These are phyloP conservation scores for Yamagishiella unicocca DNA, from an alignment of 139 green algal genomes.

Conservation along the genomic window DNA sequence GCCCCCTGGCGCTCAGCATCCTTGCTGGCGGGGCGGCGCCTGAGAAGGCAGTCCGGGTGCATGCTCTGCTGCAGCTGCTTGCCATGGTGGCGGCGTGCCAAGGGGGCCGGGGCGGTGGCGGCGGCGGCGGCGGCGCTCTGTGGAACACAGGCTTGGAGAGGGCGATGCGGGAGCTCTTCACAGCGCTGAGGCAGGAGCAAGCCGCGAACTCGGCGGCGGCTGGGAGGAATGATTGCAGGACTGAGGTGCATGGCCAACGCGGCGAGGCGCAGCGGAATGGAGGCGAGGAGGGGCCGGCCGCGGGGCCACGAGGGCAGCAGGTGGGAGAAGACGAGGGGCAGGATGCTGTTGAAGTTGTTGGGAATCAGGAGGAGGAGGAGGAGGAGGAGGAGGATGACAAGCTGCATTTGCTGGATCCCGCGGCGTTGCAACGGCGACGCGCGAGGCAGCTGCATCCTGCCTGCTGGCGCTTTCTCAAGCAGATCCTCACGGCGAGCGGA, in stretches of 20 bases:
- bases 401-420: slow-evolving; percentile 8
- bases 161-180: slow-evolving; percentile 20
- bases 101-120: neutral
- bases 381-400: slow-evolving; percentile 30
- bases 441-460: slow-evolving; percentile 44
- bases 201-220: neutral
- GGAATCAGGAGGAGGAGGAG: neutral
- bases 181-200: neutral
- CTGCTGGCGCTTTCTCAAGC: slow-evolving; percentile 50
- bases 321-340: neutral
- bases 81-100: neutral
- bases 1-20: slow-evolving; percentile 27
- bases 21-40: slow-evolving; percentile 7
- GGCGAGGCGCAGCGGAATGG: neutral
- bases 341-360: neutral
- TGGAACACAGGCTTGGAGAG: slow-evolving; percentile 24
- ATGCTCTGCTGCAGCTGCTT: slow-evolving; percentile 42
- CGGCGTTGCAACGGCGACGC: slow-evolving; percentile 27
- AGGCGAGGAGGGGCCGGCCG: neutral
- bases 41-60: slow-evolving; percentile 35
- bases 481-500: slow-evolving; percentile 28
- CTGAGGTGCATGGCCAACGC: neutral
- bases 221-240: neutral
- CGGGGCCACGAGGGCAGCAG: too few relatives aligned
- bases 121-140: neutral